Conservation (phyloP, 1,284 basidiomycete species). For the Puccinia horiana region DNA sequence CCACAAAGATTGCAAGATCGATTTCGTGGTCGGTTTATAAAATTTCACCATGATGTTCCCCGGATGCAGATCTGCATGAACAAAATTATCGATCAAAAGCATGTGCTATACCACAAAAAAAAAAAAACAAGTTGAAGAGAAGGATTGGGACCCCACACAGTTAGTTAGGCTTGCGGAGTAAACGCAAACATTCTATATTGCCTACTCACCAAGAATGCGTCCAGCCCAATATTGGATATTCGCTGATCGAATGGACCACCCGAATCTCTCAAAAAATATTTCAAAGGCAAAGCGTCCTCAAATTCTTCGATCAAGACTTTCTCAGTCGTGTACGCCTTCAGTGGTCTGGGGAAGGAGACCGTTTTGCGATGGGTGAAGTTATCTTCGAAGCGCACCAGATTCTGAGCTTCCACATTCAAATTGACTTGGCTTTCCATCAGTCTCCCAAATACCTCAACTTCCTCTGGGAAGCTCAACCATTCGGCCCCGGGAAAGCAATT, state of each 20-base stretch:
- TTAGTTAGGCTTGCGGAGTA: not conserved
- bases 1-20: slow-evolving; percentile 52
- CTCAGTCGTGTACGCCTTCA: slow-evolving; percentile 74
- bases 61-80: slow-evolving; percentile 89
- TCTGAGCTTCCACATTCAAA: slow-evolving; percentile 83
- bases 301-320: slow-evolving; percentile 89
- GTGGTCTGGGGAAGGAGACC: slow-evolving; percentile 84
- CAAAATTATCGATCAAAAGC: slow-evolving; percentile 96
- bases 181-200: not conserved
- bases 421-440: slow-evolving; percentile 98
- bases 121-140: slow-evolving; percentile 30
- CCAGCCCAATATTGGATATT: slow-evolving; percentile 87
- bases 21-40: slow-evolving; percentile 71
- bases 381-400: slow-evolving; percentile 78
- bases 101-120: slow-evolving; percentile 71
- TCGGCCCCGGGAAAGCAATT: slow-evolving; percentile 86
- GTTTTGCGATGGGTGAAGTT: slow-evolving; percentile 77
- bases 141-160: not conserved
- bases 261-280: slow-evolving; percentile 78
- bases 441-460: slow-evolving; percentile 88
- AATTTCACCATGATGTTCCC: slow-evolving; percentile 99
- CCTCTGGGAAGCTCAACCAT: slow-evolving; percentile 94
- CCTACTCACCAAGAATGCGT: slow-evolving; percentile 80
- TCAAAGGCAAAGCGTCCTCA: slow-evolving; percentile 87
- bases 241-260: slow-evolving; percentile 86